Base-by-base conservation (phyloP, 2,329 filamentous ascomycete species). In the Penicillium sp. region DNA sequence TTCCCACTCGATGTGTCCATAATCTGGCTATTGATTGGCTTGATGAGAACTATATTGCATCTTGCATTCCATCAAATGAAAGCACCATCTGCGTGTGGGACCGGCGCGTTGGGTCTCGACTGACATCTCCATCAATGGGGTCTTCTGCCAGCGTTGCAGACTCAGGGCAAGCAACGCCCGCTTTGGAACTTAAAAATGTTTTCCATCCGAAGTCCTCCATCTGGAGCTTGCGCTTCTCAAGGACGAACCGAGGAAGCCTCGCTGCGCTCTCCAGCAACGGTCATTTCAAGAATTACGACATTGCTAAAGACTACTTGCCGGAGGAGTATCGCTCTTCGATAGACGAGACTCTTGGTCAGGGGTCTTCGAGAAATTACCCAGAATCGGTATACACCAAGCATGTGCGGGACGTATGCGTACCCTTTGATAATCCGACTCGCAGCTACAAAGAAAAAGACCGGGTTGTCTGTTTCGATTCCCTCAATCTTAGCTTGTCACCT, bases 1-100 rank as follows among this genome's bases (percentile, higher is more conserved):
- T 78, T 45, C 69, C 76, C 2, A 83, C 81, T 2, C 73, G 76
- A 15, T 80, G 81, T 57, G 80, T 84, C 8, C 77, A 83, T 61
- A 83, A 83, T 54, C 69, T 84, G 49, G 77, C 81, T 6, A 80
- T 84, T 53, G 79, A 84, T 64, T 79, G 78, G 53, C 65, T 79
- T 43, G 80, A 84, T 59, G 78, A 83, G 60, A 82, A 84, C 49
- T 83, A 82, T 60, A 81, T 84, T 57, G 75, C 81, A 4, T 82
- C 80, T 13, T 79, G 78, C 41, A 63, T 64, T 41, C 73, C 78
- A 2, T 69, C 73, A 0, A 77, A 75, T 41, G 79, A 83, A 53
- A 75, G 79, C 17, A 75, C 75, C 2, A 75, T 84, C 35, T 80
- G 76, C 51, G 72, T 84, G 5, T 84, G 81, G 81, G 81, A 84